A percentile compares a stretch with the other conserved stretches of the same genome.
Evolutionary conservation across 352 stramenopile species (phyloP).

Genomic region (Phytophthora brassicae): DNA sequence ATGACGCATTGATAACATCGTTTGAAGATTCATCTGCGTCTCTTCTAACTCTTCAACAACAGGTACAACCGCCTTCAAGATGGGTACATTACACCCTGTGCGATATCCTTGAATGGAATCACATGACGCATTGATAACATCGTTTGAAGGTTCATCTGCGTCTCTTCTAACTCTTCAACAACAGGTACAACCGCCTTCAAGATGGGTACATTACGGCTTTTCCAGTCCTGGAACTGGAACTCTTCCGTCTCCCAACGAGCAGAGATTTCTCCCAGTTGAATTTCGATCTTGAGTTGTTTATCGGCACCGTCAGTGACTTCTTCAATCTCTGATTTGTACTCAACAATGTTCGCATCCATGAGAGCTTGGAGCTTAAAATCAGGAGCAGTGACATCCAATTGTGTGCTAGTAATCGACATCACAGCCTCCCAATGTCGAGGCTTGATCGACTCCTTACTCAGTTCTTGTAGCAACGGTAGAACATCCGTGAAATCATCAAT

Average conservation of each 20-base stretch:
- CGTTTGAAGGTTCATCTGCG: constrained; percentile 98
- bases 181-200: constrained; percentile 95
- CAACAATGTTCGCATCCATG: constrained; percentile 93
- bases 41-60: constrained; percentile 98
- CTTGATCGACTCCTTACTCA: constrained; percentile 97
- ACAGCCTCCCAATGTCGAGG: constrained; percentile 97
- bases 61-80: constrained; percentile 95
- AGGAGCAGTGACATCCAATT: constrained; percentile 92
- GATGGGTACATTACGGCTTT: constrained; percentile 94
- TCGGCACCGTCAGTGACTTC: constrained; percentile 97
- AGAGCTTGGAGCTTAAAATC: constrained; percentile 97
- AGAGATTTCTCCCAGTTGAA: constrained; percentile 93
- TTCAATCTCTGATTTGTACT: constrained; percentile 94
- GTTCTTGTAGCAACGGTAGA: constrained; percentile 94
- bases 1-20: constrained; percentile 97
- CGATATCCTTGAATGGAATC: constrained; percentile 94
- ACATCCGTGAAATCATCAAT: constrained; percentile 98
- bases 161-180: constrained; percentile 97
- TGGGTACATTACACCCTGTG: constrained; percentile 94
- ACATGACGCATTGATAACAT: constrained; percentile 98
- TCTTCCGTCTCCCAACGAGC: constrained; percentile 93
- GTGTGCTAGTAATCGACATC: constrained; percentile 91
- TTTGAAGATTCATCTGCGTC: constrained; percentile 98
- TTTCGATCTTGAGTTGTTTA: constrained; percentile 98
- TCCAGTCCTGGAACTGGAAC: constrained; percentile 96